Evolutionary conservation across 2,329 filamentous ascomycete species (phyloP).

Genomic region (Fusarium mexicanum): DNA sequence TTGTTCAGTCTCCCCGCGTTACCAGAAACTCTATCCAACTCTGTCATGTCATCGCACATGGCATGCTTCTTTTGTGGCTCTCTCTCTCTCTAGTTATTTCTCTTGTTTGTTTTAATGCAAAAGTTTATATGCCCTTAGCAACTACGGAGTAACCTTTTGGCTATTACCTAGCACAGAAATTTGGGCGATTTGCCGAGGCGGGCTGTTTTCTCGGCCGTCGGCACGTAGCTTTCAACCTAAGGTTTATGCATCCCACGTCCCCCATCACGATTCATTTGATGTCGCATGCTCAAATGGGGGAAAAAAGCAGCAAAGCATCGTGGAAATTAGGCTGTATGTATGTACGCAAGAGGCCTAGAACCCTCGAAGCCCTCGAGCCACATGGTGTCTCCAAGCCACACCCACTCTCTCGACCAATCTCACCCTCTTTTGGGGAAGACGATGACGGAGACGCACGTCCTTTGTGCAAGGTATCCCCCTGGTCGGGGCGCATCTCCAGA

Average conservation of each 20-base stretch:
- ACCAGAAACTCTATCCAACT: conserved; percentile 19
- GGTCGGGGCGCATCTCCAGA: conserved; percentile 1
- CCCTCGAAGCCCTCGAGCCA: conserved; percentile 29
- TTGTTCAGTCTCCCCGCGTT: conserved; percentile 20
- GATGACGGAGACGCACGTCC: conserved; percentile 23
- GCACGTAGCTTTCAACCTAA: neutral
- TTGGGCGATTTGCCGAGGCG: neutral
- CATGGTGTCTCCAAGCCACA: conserved; percentile 20
- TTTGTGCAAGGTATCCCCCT: conserved; percentile 22
- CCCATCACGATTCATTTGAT: neutral
- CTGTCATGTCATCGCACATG: conserved; percentile 17
- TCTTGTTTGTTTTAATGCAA: conserved; percentile 4
- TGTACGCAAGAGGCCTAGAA: conserved; percentile 11
- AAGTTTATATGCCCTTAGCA: neutral
- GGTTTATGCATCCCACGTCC: neutral
- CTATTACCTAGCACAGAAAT: neutral
- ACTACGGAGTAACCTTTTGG: no score
- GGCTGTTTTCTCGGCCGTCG: neutral
- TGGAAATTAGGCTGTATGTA: conserved; percentile 5
- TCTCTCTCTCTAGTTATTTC: neutral
- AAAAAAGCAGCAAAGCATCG: neutral
- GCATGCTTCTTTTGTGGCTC: neutral
- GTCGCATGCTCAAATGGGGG: neutral
- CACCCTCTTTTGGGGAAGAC: neutral
- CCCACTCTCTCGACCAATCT: conserved; percentile 5